These are phyloP conservation scores for Alternaria sp. DNA, from an alignment of 2,329 filamentous ascomycete species.

Conservation along the genomic window DNA sequence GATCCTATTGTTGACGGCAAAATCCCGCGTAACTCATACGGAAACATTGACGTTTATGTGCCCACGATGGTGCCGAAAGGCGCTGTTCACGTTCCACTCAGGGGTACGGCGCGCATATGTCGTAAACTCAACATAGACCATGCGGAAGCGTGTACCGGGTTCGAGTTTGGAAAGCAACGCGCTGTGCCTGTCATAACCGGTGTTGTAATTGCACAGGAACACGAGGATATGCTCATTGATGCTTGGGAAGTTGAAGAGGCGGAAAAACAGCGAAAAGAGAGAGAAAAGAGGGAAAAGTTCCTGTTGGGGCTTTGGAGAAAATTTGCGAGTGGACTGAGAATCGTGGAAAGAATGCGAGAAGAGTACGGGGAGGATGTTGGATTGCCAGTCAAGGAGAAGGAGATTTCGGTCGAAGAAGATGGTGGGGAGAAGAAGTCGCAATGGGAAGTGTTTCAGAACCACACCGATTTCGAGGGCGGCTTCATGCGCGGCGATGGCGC, in stretches of 20 bases:
- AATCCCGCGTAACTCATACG: conserved; percentile 93
- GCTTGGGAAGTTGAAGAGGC: conserved; percentile 77
- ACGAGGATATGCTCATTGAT: conserved; percentile 75
- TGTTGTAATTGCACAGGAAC: conserved; percentile 84
- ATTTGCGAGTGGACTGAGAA: conserved; percentile 83
- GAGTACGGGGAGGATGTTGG: conserved; percentile 43
- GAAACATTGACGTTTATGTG: conserved; percentile 95
- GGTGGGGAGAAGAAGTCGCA: conserved; percentile 61
- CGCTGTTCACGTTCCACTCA: conserved; percentile 81
- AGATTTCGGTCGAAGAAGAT: conserved; percentile 51
- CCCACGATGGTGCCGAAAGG: conserved; percentile 90
- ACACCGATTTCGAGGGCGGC: conserved; percentile 51
- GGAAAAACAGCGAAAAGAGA: conserved; percentile 75
- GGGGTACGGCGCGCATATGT: conserved; percentile 79
- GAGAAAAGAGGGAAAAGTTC: conserved; percentile 78
- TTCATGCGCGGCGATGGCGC: conserved; percentile 46
- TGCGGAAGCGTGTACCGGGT: conserved; percentile 93
- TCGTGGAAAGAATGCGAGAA: conserved; percentile 58
- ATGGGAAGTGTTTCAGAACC: conserved; percentile 39
- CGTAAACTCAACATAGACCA: conserved; percentile 85
- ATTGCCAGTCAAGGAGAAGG: conserved; percentile 70
- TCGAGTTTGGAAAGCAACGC: conserved; percentile 94
- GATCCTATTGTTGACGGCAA: conserved; percentile 81
- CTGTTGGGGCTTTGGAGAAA: conserved; percentile 82
- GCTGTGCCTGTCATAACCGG: conserved; percentile 91